A percentile compares a stretch with the other conserved stretches of the same genome.
phyloP scores from a whole-genome alignment of 352 stramenopile genomes.

The Pythium graminicola region DNA sequence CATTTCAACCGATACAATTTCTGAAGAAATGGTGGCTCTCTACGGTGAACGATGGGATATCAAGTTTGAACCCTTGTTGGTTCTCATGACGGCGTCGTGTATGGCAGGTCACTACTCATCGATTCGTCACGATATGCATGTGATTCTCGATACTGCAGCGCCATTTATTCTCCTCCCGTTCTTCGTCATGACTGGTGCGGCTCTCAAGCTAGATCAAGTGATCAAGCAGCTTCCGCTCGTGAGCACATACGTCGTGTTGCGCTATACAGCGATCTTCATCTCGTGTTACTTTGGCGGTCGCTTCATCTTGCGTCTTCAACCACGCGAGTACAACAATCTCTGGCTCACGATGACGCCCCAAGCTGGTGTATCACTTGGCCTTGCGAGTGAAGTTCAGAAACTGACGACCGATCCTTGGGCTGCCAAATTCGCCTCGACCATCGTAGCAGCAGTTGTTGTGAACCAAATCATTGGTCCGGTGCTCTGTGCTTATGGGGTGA shows the following conservation, averaged over 20 bases:
- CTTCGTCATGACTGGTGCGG: conserved; percentile 70
- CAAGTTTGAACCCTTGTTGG: conserved; percentile 63
- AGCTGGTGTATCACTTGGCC: conserved; percentile 53
- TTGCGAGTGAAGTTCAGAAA: conserved; percentile 51
- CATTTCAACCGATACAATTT: conserved; percentile 42
- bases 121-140: conserved; percentile 73
- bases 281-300: conserved; percentile 52
- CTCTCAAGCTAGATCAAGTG: conserved; percentile 64
- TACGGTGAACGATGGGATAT: conserved; percentile 58
- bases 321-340: conserved; percentile 63
- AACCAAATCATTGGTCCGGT: conserved; percentile 70
- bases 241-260: conserved; percentile 53
- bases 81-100: conserved; percentile 62
- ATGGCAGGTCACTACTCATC: conserved; percentile 49
- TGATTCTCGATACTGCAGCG: conserved; percentile 58
- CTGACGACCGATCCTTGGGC: conserved; percentile 49
- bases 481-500: conserved; percentile 48
- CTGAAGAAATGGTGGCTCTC: conserved; percentile 31
- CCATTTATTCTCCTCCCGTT: conserved; percentile 72
- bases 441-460: conserved; percentile 58
- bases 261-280: conserved; percentile 52
- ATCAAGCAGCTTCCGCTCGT: conserved; percentile 51
- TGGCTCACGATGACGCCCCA: conserved; percentile 73
- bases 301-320: conserved; percentile 55
- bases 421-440: conserved; percentile 50